phyloP scores from a whole-genome alignment of 768 basidiomycete species.

The Hysterangium stoloniferum region DNA sequence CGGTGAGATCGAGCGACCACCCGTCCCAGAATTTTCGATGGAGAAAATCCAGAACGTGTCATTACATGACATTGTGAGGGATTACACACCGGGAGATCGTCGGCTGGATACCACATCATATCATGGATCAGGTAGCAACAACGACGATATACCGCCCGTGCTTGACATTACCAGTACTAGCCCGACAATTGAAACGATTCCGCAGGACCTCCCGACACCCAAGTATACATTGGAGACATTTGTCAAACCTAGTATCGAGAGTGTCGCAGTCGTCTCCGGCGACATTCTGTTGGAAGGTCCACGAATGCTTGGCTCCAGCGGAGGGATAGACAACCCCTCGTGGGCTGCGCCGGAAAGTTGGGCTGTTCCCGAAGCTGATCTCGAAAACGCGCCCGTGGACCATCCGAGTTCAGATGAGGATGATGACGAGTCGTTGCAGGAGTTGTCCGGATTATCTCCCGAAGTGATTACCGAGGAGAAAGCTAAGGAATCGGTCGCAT shows the following conservation, averaged over 20 bases:
- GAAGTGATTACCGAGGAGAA: constrained; percentile 4
- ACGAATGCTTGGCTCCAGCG: constrained; percentile 5
- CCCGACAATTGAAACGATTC: constrained; percentile 14
- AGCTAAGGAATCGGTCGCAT: constrained; percentile 18
- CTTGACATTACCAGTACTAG: constrained; percentile 11
- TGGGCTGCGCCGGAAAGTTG: constrained; percentile 78
- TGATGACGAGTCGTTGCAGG: constrained; percentile 14
- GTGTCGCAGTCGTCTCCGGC: no score
- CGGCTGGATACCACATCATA: background rate
- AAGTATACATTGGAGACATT: no score
- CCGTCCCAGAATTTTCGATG: constrained; percentile 42
- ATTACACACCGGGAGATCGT: constrained; percentile 18
- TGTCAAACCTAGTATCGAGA: background rate
- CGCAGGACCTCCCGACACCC: constrained; percentile 11
- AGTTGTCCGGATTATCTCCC: constrained; percentile 18
- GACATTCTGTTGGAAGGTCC: constrained; percentile 13
- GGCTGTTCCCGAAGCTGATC: constrained; percentile 51
- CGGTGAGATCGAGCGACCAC: background rate
- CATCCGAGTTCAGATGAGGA: constrained; percentile 39
- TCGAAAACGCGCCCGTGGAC: constrained; percentile 30
- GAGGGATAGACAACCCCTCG: constrained; percentile 21
- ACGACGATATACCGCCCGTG: background rate
- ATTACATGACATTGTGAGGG: constrained; percentile 21
- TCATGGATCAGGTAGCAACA: background rate
- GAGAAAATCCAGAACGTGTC: constrained; percentile 69